Conservation (phyloP, 2,329 filamentous ascomycete genomes). For the Ciborinia camelliae region DNA sequence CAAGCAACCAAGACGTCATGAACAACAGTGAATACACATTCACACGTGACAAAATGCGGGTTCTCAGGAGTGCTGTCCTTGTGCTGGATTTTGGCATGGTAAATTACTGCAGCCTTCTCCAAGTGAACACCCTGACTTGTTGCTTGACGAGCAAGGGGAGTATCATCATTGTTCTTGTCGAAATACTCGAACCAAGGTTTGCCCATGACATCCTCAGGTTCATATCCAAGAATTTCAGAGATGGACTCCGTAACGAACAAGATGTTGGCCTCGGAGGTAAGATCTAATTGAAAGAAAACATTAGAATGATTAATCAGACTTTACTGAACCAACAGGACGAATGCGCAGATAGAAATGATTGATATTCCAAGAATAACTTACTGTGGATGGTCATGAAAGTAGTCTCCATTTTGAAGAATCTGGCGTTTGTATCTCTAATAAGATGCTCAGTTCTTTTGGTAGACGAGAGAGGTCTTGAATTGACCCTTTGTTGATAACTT, state of each 20-base stretch:
- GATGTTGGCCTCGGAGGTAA: slow-evolving; percentile 71
- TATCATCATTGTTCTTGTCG: slow-evolving; percentile 64
- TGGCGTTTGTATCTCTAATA: slow-evolving; percentile 39
- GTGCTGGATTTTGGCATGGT: slow-evolving; percentile 71
- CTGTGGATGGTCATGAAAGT: slow-evolving; percentile 92
- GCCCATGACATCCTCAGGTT: slow-evolving; percentile 70
- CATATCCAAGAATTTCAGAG: slow-evolving; percentile 76
- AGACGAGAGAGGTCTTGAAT: slow-evolving; percentile 18
- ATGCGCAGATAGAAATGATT: neutral
- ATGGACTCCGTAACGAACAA: slow-evolving; percentile 83
- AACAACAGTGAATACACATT: slow-evolving; percentile 86
- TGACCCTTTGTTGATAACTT: neutral
- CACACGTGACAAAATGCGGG: slow-evolving; percentile 65
- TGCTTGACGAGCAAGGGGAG: slow-evolving; percentile 65
- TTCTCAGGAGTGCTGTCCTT: slow-evolving; percentile 51
- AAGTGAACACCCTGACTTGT: slow-evolving; percentile 70
- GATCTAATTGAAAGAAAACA: slow-evolving; percentile 49
- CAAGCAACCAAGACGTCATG: slow-evolving; percentile 85
- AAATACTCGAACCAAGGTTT: slow-evolving; percentile 84
- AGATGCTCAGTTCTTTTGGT: slow-evolving; percentile 37
- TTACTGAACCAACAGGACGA: slow-evolving; percentile 18
- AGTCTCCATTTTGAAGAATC: slow-evolving; percentile 61
- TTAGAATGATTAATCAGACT: slow-evolving; percentile 21
- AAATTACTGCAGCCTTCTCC: slow-evolving; percentile 80
- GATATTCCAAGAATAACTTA: slow-evolving; percentile 43